Conservation (phyloP, 257 asterid genomes). For the Craterostigma plantagineum region DNA sequence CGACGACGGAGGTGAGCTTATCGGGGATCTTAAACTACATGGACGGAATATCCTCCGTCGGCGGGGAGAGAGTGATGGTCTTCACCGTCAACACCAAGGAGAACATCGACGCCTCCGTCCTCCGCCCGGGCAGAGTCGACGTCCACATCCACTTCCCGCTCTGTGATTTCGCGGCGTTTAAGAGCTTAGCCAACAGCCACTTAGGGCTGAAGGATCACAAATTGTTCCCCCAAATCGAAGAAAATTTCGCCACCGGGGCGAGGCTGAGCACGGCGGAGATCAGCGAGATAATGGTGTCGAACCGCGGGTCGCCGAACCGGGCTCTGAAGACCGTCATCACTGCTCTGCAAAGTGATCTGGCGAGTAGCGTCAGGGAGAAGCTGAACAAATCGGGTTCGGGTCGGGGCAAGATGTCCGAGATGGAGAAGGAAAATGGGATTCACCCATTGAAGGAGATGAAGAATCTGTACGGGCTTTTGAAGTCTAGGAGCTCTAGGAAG, state of each 20-base stretch:
- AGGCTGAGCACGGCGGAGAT: constrained; percentile 41
- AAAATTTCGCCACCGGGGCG: constrained; percentile 41
- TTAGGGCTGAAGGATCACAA: constrained; percentile 44
- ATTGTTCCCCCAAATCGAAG: constrained; percentile 36
- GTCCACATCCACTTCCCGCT: constrained; percentile 36
- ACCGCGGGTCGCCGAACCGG: constrained; percentile 46
- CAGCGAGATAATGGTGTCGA: constrained; percentile 37
- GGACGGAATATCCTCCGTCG: constrained; percentile 4
- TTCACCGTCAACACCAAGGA: constrained; percentile 34
- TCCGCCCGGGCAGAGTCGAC: constrained; percentile 42
- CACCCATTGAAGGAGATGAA: constrained; percentile 19
- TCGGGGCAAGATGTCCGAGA: constrained; percentile 12
- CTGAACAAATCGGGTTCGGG: constrained; percentile 15
- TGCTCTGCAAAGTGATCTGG: constrained; percentile 24
- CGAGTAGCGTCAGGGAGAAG: constrained; percentile 11
- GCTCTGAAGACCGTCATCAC: constrained; percentile 38
- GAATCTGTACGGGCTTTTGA: constrained; percentile 31
- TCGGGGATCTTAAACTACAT: constrained; percentile 34
- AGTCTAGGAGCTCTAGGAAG: constrained; percentile 17
- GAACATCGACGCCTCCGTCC: constrained; percentile 22
- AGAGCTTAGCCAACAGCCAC: constrained; percentile 33
- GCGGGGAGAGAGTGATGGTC: constrained; percentile 34
- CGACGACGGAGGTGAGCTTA: constrained; percentile 16
- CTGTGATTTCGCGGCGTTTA: constrained; percentile 38
- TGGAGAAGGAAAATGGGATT: constrained; percentile 4